Percentiles rank a stretch among this genome's conserved stretches.
Conservation (phyloP, 169 alveolate genomes). For the Plasmodium sp. region DNA sequence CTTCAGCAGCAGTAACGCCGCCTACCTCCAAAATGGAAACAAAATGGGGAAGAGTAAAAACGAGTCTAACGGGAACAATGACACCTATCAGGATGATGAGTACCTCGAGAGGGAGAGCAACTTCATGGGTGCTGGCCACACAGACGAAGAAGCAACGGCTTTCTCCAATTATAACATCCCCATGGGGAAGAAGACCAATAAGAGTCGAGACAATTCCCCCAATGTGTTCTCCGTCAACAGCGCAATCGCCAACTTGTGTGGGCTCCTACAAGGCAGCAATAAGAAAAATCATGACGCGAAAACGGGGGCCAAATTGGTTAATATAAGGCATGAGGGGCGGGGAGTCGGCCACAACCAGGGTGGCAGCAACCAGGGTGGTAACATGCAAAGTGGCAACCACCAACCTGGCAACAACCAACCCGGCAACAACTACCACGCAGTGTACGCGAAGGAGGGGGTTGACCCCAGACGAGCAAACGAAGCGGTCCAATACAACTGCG, state of each 20-base stretch:
- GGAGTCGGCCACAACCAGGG: neutral
- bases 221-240: neutral
- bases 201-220: neutral
- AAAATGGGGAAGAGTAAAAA: neutral
- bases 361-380: neutral
- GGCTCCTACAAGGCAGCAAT: neutral
- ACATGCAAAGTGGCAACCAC: too few species aligned
- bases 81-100: neutral
- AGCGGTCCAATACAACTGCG: neutral
- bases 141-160: neutral
- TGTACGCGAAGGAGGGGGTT: neutral
- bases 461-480: neutral
- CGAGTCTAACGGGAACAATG: neutral
- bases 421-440: neutral
- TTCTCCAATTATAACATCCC: neutral
- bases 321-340: neutral
- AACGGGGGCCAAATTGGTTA: neutral
- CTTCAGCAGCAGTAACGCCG: neutral
- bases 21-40: neutral
- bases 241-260: neutral
- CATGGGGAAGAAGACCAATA: neutral
- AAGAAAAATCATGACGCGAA: neutral
- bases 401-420: neutral
- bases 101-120: neutral
- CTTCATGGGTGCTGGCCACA: neutral